A percentile compares a stretch with the other conserved stretches of the same genome.
Conservation (phyloP, 176 grass and related monocot genomes). For the Cocos nucifera region DNA sequence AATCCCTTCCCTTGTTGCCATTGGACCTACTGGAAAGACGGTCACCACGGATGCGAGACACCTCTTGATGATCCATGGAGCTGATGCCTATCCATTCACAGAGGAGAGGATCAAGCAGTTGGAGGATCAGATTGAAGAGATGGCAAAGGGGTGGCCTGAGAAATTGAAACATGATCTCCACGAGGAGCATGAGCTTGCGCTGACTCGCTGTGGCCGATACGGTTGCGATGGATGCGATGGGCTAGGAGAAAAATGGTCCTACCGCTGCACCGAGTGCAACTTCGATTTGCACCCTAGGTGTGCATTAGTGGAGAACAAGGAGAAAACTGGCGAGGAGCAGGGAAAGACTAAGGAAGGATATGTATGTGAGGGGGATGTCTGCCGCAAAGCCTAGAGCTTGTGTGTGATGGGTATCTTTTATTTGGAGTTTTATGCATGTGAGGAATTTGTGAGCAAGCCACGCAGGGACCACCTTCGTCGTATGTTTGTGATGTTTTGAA, state of each 20-base stretch:
- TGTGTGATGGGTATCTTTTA: no score
- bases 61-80: constrained; percentile 40
- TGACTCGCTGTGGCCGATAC: constrained; percentile 20
- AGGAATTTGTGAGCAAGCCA: no score
- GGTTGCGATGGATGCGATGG: constrained; percentile 24
- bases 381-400: no score
- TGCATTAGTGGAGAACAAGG: constrained; percentile 16
- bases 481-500: no score
- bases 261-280: neutral
- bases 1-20: constrained; percentile 59
- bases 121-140: constrained; percentile 38
- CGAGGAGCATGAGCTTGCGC: constrained; percentile 58
- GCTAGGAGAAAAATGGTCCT: constrained; percentile 17
- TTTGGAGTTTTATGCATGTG: neutral
- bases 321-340: no score
- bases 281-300: constrained; percentile 6
- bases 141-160: constrained; percentile 44
- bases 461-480: no score
- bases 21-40: constrained; percentile 49
- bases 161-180: constrained; percentile 66
- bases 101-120: constrained; percentile 46
- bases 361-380: no score
- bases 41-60: constrained; percentile 39
- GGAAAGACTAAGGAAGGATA: no score
- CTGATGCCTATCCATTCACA: constrained; percentile 66